Percentiles rank a stretch among this genome's conserved stretches.
Evolutionary conservation across 1,284 basidiomycete species (phyloP).

Genomic region (Mycena citricolor): DNA sequence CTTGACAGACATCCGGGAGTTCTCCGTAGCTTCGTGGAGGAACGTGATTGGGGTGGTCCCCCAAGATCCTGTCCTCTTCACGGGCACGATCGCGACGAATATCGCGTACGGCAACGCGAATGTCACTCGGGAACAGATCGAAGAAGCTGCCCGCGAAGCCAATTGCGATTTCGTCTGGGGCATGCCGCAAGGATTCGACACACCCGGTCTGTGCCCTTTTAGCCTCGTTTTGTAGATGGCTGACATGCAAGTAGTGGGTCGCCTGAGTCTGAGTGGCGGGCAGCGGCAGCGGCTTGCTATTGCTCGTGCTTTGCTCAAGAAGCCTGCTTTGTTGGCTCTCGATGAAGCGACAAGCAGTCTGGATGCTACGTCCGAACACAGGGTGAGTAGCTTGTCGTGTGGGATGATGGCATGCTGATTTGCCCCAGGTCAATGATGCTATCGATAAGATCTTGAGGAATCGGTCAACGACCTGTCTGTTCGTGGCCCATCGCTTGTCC

Average conservation of each 20-base stretch:
- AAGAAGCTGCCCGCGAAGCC: slow-evolving; percentile 84
- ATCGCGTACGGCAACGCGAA: slow-evolving; percentile 84
- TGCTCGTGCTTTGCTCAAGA: slow-evolving; percentile 81
- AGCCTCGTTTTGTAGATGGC: slow-evolving; percentile 4
- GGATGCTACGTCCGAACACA: slow-evolving; percentile 87
- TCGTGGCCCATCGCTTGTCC: slow-evolving; percentile 85
- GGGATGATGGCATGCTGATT: slow-evolving; percentile 14
- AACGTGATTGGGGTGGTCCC: slow-evolving; percentile 86
- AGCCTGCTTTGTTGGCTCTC: slow-evolving; percentile 77
- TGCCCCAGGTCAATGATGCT: slow-evolving; percentile 77
- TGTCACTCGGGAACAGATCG: slow-evolving; percentile 81
- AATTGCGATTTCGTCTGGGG: slow-evolving; percentile 97
- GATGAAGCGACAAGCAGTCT: slow-evolving; percentile 86
- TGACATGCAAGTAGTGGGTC: slow-evolving; percentile 51
- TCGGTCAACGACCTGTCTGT: slow-evolving; percentile 81
- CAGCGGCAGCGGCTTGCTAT: slow-evolving; percentile 76
- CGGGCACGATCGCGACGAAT: slow-evolving; percentile 89
- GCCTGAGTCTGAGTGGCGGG: slow-evolving; percentile 73
- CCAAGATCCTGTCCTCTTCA: slow-evolving; percentile 76
- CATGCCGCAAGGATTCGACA: slow-evolving; percentile 71
- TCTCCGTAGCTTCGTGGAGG: slow-evolving; percentile 84
- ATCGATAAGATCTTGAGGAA: slow-evolving; percentile 83
- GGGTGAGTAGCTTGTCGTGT: too few relatives aligned
- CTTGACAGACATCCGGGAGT: slow-evolving; percentile 73
- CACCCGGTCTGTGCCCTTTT: slow-evolving; percentile 34